These are phyloP conservation scores for Calonectria hawksworthii DNA, from an alignment of 2,329 filamentous ascomycete genomes.

Conservation along the genomic window DNA sequence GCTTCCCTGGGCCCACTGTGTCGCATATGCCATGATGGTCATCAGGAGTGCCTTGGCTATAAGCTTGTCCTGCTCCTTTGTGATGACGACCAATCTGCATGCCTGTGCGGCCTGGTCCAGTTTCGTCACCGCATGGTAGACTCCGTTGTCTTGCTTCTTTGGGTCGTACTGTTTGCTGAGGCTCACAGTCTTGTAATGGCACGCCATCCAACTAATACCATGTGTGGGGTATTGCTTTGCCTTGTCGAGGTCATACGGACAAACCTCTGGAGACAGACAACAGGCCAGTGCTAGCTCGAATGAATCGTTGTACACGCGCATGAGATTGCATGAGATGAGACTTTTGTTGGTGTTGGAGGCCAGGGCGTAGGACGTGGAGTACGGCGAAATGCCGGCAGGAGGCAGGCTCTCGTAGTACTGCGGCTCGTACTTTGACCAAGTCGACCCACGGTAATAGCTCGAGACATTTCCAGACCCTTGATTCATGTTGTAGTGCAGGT, in stretches of 20 bases:
- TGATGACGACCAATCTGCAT: constrained; percentile 57
- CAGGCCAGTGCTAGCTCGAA: constrained; percentile 67
- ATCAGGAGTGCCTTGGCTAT: constrained; percentile 62
- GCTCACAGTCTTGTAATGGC: constrained; percentile 43
- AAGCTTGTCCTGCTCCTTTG: constrained; percentile 56
- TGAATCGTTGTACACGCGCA: constrained; percentile 65
- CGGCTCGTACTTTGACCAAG: constrained; percentile 38
- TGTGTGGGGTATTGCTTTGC: constrained; percentile 35
- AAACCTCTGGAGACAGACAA: constrained; percentile 68
- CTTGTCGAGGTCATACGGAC: constrained; percentile 57
- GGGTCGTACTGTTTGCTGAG: constrained; percentile 42
- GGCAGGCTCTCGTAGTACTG: constrained; percentile 40
- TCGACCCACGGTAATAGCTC: constrained; percentile 43
- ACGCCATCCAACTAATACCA: constrained; percentile 45
- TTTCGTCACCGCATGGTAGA: constrained; percentile 62
- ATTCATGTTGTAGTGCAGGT: constrained; percentile 35
- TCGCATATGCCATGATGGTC: constrained; percentile 66
- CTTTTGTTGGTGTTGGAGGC: constrained; percentile 44
- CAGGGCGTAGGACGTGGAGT: constrained; percentile 43
- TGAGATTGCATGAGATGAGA: constrained; percentile 44
- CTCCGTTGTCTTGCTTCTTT: constrained; percentile 55
- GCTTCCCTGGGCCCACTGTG: constrained; percentile 58
- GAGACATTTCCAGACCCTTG: constrained; percentile 41
- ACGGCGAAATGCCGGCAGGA: constrained; percentile 42
- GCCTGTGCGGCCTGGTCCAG: constrained; percentile 60